These are phyloP conservation scores for Amanita pseudoporphyria DNA, from an alignment of 768 basidiomycete species.

Conservation along the genomic window DNA sequence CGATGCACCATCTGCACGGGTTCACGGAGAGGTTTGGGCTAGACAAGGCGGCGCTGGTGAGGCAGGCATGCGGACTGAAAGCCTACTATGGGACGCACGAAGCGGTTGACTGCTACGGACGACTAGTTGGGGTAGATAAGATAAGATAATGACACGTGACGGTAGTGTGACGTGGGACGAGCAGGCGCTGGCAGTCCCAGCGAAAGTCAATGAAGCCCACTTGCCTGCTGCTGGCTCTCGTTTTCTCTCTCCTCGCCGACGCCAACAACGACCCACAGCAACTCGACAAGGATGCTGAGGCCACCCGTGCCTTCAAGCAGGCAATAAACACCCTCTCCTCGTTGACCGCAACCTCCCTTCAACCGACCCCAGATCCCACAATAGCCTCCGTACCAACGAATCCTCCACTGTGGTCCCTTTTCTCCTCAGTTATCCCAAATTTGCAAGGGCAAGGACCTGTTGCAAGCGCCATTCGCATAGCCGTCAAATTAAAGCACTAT, in stretches of 20 bases:
- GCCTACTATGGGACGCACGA: not conserved
- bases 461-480: constrained; percentile 59
- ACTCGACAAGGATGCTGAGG: constrained; percentile 43
- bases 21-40: constrained; percentile 3
- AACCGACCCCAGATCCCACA: constrained; percentile 45
- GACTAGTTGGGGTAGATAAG: constrained; percentile 1
- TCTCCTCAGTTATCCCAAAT: constrained; percentile 61
- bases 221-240: constrained; percentile 1
- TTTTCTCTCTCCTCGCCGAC: not conserved
- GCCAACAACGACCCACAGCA: constrained; percentile 22
- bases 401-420: constrained; percentile 37
- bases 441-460: constrained; percentile 72
- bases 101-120: not conserved
- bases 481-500: constrained; percentile 54
- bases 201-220: constrained; percentile 1
- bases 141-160: constrained; percentile 8
- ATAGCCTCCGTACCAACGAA: constrained; percentile 27
- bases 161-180: constrained; percentile 2
- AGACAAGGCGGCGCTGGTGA: not conserved
- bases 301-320: constrained; percentile 66
- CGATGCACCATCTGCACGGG: constrained; percentile 42
- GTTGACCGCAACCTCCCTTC: constrained; percentile 50
- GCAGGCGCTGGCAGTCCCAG: not conserved
- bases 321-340: constrained; percentile 59
- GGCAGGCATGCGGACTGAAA: not conserved